Evolutionary conservation across 139 green algal genomes (phyloP), one percentile per base, ranked within the genome.

Genomic region (Edaphochlamys debaryana): DNA sequence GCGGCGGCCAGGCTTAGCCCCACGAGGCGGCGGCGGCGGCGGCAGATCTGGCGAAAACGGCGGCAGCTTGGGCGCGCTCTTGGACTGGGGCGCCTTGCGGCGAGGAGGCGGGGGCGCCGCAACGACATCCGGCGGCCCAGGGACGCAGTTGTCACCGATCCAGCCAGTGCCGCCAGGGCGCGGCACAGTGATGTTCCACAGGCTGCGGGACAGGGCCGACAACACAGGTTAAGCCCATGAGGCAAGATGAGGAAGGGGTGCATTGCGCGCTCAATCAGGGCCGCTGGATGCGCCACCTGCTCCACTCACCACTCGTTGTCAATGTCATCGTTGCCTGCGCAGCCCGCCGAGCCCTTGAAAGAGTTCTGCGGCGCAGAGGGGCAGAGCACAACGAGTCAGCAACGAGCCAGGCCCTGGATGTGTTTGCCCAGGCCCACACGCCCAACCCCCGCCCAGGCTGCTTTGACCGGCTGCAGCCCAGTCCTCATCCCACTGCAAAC

Each of bases 241-340:
- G n/a, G n/a, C n/a, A n/a, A n/a, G n/a, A n/a, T n/a, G n/a, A n/a
- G n/a, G n/a, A n/a, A n/a, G n/a, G n/a, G n/a, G n/a, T 63, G 54
- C 20, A 17, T 17, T 22, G 54, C 15, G 15, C 54, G 54, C 54
- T 25, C 30, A 6, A 29, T 63, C 45, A 54, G 45, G 11, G 54
- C 54, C 20, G 19, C 23, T 63, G n/a, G n/a, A n/a, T 6, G 5
- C 54, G 54, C 54, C 54, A 9, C 45, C 9, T 13, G 45, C 22
- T 63, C 54, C 22, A 30, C 54, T n/a, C 54, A n/a, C 34, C 64
- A 69, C 34, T 69, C 64, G 34, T 69, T 69, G 64, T 69, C 64
- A 11, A 45, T 34, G 36, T 30, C 64, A 34, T 69, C 19, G 64
- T 45, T 69, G 64, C 64, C 64, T 1, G 6, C 7, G 64, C 64